phyloP scores from a whole-genome alignment of 2,329 filamentous ascomycete genomes.

The Aspergillus awamori region DNA sequence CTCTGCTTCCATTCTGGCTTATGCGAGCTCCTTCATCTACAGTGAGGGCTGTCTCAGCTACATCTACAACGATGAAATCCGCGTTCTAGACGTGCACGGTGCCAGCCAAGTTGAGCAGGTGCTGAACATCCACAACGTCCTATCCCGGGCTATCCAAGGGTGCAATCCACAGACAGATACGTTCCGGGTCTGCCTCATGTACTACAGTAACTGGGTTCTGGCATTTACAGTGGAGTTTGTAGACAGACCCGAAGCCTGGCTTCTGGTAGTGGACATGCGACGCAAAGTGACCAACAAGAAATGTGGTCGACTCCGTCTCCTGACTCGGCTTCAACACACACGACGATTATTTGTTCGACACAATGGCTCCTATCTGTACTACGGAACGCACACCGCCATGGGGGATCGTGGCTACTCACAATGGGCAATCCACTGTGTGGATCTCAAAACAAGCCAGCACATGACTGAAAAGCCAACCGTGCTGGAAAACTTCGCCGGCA shows the following conservation, averaged over 20 bases:
- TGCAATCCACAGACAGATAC: slow-evolving; percentile 36
- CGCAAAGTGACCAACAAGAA: slow-evolving; percentile 20
- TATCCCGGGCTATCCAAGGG: slow-evolving; percentile 36
- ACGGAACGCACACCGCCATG: slow-evolving; percentile 63
- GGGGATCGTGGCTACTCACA: slow-evolving; percentile 59
- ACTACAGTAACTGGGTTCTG: slow-evolving; percentile 61
- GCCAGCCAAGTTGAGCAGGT: slow-evolving; percentile 57
- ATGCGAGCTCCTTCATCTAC: slow-evolving; percentile 65
- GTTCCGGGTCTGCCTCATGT: slow-evolving; percentile 58
- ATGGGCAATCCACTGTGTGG: slow-evolving; percentile 64
- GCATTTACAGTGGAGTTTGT: slow-evolving; percentile 59
- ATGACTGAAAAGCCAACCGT: slow-evolving; percentile 51
- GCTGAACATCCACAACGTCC: slow-evolving; percentile 55
- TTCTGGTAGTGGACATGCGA: slow-evolving; percentile 56
- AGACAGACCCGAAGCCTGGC: slow-evolving; percentile 49
- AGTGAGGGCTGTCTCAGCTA: slow-evolving; percentile 68
- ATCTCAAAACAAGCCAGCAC: slow-evolving; percentile 49
- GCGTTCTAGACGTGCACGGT: slow-evolving; percentile 61
- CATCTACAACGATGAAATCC: slow-evolving; percentile 56
- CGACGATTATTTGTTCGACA: slow-evolving; percentile 70
- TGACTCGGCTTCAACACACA: slow-evolving; percentile 48
- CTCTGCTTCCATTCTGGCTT: slow-evolving; percentile 60
- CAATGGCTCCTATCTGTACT: slow-evolving; percentile 63
- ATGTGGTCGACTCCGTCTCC: slow-evolving; percentile 46
- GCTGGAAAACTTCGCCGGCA: slow-evolving; percentile 63